Evolutionary conservation across 768 basidiomycete genomes (phyloP).

Genomic region (Mycena vitilis): DNA sequence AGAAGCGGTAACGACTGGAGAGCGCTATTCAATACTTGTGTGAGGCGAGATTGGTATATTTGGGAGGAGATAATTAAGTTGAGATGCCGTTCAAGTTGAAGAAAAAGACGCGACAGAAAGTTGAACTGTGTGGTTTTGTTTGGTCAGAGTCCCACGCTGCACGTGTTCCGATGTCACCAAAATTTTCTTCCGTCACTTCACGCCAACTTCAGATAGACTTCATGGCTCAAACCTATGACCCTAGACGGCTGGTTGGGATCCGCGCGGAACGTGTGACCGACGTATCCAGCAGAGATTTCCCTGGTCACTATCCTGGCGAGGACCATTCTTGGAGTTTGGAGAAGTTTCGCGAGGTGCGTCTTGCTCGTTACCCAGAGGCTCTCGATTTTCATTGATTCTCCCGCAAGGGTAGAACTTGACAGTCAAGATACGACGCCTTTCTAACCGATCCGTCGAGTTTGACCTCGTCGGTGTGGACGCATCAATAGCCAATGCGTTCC

Average conservation of each 20-base stretch:
- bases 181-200: slow-evolving; percentile 4
- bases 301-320: slow-evolving; percentile 88
- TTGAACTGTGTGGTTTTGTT: slow-evolving; percentile 11
- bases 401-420: slow-evolving; percentile 71
- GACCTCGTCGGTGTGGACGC: slow-evolving; percentile 97
- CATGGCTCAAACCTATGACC: slow-evolving; percentile 38
- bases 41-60: not conserved
- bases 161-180: not conserved
- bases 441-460: slow-evolving; percentile 89
- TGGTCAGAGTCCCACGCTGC: not conserved
- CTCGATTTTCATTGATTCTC: slow-evolving; percentile 30
- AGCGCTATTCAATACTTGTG: not conserved
- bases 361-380: slow-evolving; percentile 12
- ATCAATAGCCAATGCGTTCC: slow-evolving; percentile 93
- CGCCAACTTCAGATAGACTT: not conserved
- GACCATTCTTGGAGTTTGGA: slow-evolving; percentile 87
- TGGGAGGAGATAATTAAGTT: not conserved
- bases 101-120: not conserved
- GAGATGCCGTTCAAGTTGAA: slow-evolving; percentile 1
- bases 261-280: slow-evolving; percentile 78
- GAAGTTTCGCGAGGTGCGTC: slow-evolving; percentile 80
- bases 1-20: not conserved
- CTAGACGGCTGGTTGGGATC: slow-evolving; percentile 72
- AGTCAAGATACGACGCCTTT: slow-evolving; percentile 82
- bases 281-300: slow-evolving; percentile 91